These are phyloP conservation scores for Leccinum griseonigrum DNA, from an alignment of 1,284 basidiomycete genomes.

Conservation along the genomic window DNA sequence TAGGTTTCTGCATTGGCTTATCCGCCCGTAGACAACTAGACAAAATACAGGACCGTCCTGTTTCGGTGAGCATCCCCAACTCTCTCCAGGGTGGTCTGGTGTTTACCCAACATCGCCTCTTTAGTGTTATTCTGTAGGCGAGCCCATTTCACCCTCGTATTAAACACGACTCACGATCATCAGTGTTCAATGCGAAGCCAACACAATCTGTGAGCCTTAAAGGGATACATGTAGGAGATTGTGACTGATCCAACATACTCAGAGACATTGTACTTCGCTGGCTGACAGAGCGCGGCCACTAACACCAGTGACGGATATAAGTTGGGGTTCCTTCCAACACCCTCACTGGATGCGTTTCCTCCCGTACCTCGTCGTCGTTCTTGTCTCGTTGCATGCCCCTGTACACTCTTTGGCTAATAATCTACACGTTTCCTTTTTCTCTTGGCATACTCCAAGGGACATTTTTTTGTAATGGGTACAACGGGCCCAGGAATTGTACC, in stretches of 20 bases:
- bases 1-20: not conserved
- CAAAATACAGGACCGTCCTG: constrained; percentile 79
- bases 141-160: not conserved
- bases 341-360: not conserved
- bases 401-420: constrained; percentile 1
- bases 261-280: constrained; percentile 76
- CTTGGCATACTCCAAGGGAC: too few relatives aligned
- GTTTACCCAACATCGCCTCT: not conserved
- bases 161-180: constrained; percentile 5
- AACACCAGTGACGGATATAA: constrained; percentile 13
- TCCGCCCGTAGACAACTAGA: constrained; percentile 60
- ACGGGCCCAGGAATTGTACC: not conserved
- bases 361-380: not conserved
- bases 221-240: not conserved
- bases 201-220: constrained; percentile 73
- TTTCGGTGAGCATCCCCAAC: constrained; percentile 63
- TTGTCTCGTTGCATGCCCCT: not conserved
- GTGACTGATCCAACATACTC: constrained; percentile 10
- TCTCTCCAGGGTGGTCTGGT: not conserved
- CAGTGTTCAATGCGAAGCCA: constrained; percentile 94
- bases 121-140: constrained; percentile 77
- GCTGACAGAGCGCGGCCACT: constrained; percentile 66
- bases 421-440: not conserved
- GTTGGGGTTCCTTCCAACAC: constrained; percentile 16
- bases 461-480: not conserved